Evolutionary conservation across 2,329 filamentous ascomycete genomes (phyloP).

Genomic region (Trichoderma sp.): DNA sequence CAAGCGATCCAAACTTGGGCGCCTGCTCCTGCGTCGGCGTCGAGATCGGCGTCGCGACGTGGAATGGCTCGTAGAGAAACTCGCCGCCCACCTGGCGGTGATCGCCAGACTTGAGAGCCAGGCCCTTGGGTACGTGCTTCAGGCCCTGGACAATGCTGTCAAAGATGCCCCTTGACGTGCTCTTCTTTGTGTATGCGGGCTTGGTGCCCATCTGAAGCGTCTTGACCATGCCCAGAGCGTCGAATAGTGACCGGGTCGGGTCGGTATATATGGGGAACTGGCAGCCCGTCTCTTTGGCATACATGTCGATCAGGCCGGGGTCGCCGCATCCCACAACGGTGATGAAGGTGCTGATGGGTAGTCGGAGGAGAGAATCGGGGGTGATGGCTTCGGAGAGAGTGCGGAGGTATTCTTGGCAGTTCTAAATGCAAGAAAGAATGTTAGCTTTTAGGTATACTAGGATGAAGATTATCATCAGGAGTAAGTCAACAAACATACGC

Average conservation of each 20-base stretch:
- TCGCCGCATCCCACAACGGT: constrained; percentile 74
- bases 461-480: not conserved
- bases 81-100: constrained; percentile 74
- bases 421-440: constrained; percentile 48
- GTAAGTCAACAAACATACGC: constrained; percentile 58
- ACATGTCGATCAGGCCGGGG: constrained; percentile 68
- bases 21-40: constrained; percentile 47
- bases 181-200: constrained; percentile 67
- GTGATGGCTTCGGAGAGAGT: constrained; percentile 63
- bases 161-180: constrained; percentile 54
- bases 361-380: constrained; percentile 52
- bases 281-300: constrained; percentile 64
- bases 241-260: constrained; percentile 67
- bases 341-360: constrained; percentile 64
- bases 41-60: constrained; percentile 50
- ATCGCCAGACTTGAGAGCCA: constrained; percentile 67
- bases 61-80: constrained; percentile 70
- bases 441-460: constrained; percentile 29
- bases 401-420: constrained; percentile 75
- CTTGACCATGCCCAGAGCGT: constrained; percentile 68
- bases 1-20: constrained; percentile 32
- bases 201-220: constrained; percentile 62
- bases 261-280: constrained; percentile 79
- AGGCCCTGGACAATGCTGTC: constrained; percentile 63
- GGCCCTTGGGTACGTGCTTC: constrained; percentile 58